Evolutionary conservation across 1,284 basidiomycete species (phyloP), one percentile per base, ranked within the genome.

Genomic region (Ustilago bromivora): DNA sequence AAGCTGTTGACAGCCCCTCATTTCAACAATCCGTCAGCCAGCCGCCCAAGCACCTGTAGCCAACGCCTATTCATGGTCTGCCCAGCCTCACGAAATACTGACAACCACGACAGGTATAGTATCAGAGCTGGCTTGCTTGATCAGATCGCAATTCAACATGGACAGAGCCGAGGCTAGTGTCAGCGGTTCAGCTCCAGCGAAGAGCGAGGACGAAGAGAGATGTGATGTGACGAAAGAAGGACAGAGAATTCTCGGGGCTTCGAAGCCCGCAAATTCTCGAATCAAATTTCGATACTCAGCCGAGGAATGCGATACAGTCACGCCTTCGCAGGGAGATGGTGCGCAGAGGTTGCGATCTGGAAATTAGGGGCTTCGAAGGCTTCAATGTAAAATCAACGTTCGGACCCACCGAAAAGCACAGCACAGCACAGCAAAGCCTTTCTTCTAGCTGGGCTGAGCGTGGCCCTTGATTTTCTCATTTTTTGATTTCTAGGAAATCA

Each of bases 291-390:
- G 55, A 23, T 4, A 23, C 2, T 3, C 23, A 51, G 31, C 49
- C 49, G 49, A 51, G 28, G 49, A 51, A 31, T 51, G 28, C 6
- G 23, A 31, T 17, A 51, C 28, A 31, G 49, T 12, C 49, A 8
- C n/a, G 4, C n/a, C 10, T 23, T 28, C 2, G n/a, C 46, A 9
- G n/a, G 19, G 19, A 17, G 8, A 31, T 6, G n/a, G 9, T 8
- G n/a, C 23, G 4, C 8, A 49, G 28, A 5, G 7, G 9, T 9
- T 7, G 23, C 6, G 31, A 32, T 51, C 49, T 0, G 9, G 31
- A 23, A 43, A 41, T 56, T 66, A 32, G 31, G 53, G 68, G 46
- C 62, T 65, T 71, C 68, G 68, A 65, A 55, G 68, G 62, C 68
- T 10, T 12, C 51, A n/a, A 38, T 46, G 13, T 28, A 4, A 41